Base-by-base conservation (phyloP, 192 early-diverging fungal species). In the Backusella westeae region DNA sequence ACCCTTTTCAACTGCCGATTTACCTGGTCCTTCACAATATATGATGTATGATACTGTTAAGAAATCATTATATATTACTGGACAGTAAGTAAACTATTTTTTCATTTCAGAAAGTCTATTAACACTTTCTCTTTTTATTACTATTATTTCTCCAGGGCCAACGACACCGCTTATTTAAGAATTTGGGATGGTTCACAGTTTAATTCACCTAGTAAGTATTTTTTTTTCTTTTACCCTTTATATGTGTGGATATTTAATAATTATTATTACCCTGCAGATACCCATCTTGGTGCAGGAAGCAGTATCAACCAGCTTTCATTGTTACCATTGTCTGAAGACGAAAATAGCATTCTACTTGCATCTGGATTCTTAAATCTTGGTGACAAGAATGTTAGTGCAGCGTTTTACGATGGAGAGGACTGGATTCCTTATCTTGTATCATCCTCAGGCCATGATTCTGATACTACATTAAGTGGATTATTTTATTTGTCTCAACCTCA, bases 331-430 rank as follows among this genome's bases (percentile, higher is more conserved):
- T 32, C 29, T 23, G 32, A 9, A 21, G 52, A 56, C 10, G 39
- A 69, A 32, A 75, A 67, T 9, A 29, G 26, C 6, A 82, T 89
- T 34, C 73, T 89, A 2, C 65, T 89, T 34, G 79, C 85, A 7
- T 78, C 80, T 53, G 88, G 88, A 2, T 63, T 74, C 1, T 75
- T 89, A n/a, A 77, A 85, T n/a, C 77, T 89, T 9, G 70, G 76
- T 34, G 75, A 76, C 10, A 70, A 73, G 39, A 81, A 87, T 69
- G 80, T 81, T 0, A 81, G 78, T 34, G 69, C 83, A 0, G 88
- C 85, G 0, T 82, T 89, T 49, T 89, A 80, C 75, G 85, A 89
- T 79, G 88, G 88, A 1, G 49, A 79, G n/a, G 46, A 63, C 6
- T 86, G 81, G 75, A 83, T 79, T 69, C 88, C 88, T 1, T 89